These are phyloP conservation scores for Sesbania bispinosa DNA, from an alignment of 306 rosid species.

Conservation along the genomic window DNA sequence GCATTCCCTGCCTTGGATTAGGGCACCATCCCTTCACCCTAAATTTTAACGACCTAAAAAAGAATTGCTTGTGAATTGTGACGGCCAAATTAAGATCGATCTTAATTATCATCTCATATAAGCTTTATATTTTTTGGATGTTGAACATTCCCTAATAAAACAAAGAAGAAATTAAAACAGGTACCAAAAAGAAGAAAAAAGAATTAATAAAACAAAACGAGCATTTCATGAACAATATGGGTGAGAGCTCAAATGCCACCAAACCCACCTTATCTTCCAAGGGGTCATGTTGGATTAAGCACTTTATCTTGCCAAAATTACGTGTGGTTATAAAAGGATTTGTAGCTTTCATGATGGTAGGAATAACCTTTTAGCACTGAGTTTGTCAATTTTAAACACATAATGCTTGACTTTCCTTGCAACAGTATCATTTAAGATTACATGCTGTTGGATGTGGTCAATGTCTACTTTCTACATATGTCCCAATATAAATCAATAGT, in stretches of 20 bases:
- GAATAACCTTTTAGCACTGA: constrained; percentile 23
- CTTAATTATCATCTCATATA: too few relatives aligned
- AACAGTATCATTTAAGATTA: constrained; percentile 40
- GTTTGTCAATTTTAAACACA: constrained; percentile 9
- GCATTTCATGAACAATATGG: too few relatives aligned
- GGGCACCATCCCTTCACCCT: too few relatives aligned
- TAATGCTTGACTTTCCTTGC: constrained; percentile 35
- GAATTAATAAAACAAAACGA: too few relatives aligned
- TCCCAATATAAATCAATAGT: not conserved
- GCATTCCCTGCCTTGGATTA: too few relatives aligned
- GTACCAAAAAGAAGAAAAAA: too few relatives aligned
- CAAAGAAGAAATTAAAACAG: too few relatives aligned
- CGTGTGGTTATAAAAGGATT: constrained; percentile 28
- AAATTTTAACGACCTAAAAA: too few relatives aligned
- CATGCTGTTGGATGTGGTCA: constrained; percentile 40
- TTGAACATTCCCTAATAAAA: too few relatives aligned
- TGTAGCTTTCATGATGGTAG: constrained; percentile 41
- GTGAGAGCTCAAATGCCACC: constrained; percentile 27
- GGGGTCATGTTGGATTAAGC: constrained; percentile 29
- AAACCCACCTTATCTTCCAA: constrained; percentile 40
- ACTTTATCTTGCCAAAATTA: constrained; percentile 30
- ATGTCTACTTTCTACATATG: constrained; percentile 17
- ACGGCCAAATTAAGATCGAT: too few relatives aligned
- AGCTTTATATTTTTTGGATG: too few relatives aligned
- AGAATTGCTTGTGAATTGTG: not conserved